A percentile compares a stretch with the other conserved stretches of the same genome.
These are phyloP conservation scores for Terfezia claveryi DNA, from an alignment of 495 filamentous ascomycete genomes.

Conservation along the genomic window DNA sequence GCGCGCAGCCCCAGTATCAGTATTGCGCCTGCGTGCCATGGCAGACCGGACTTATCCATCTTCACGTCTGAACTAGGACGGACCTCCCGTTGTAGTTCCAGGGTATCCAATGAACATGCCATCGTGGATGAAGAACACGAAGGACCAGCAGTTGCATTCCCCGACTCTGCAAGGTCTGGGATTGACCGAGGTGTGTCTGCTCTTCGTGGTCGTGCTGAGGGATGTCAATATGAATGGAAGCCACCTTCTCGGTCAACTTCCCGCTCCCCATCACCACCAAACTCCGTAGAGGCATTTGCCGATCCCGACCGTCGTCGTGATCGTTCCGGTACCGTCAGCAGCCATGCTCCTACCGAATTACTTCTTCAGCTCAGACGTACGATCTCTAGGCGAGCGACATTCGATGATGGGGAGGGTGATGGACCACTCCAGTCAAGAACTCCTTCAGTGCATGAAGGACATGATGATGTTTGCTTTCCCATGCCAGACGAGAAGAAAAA, in stretches of 20 bases:
- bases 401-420: slow-evolving; percentile 26
- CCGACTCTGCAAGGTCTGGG: slow-evolving; percentile 19
- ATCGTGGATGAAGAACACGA: slow-evolving; percentile 58
- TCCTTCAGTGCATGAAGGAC: slow-evolving; percentile 24
- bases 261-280: slow-evolving; percentile 66
- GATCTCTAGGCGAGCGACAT: slow-evolving; percentile 26
- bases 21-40: slow-evolving; percentile 17
- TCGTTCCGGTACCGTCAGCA: slow-evolving; percentile 24
- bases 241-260: slow-evolving; percentile 36
- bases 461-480: slow-evolving; percentile 89
- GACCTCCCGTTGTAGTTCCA: slow-evolving; percentile 27
- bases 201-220: background rate
- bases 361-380: slow-evolving; percentile 24
- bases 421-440: slow-evolving; percentile 6
- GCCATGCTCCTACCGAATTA: slow-evolving; percentile 23
- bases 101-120: slow-evolving; percentile 58
- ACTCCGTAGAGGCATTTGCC: slow-evolving; percentile 94
- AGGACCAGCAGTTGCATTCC: slow-evolving; percentile 14
- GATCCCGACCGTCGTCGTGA: slow-evolving; percentile 40
- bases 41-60: slow-evolving; percentile 1
- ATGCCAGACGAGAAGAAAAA: slow-evolving; percentile 15
- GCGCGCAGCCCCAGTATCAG: slow-evolving; percentile 19
- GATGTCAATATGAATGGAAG: slow-evolving; percentile 20
- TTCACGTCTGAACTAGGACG: slow-evolving; percentile 23
- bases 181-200: slow-evolving; percentile 6